These are phyloP conservation scores for Yamadazyma epiphylla DNA, from an alignment of 1,139 yeast genomes.

Conservation along the genomic window DNA sequence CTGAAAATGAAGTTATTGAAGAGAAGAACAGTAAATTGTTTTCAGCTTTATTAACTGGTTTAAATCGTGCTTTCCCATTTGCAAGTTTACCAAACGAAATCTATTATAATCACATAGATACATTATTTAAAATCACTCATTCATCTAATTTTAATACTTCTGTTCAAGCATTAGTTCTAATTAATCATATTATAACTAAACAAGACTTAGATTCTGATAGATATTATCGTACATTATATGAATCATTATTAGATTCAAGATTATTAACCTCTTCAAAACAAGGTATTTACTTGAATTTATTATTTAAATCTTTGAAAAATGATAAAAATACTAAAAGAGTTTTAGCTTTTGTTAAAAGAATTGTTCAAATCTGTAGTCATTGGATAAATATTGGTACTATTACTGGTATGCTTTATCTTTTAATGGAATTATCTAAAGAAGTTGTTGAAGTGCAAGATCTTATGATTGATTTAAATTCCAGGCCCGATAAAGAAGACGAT, in stretches of 20 bases:
- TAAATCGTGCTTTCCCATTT: constrained; percentile 95
- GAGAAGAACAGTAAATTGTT: constrained; percentile 84
- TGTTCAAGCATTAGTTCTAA: constrained; percentile 83
- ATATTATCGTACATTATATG: constrained; percentile 85
- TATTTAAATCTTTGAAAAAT: constrained; percentile 77
- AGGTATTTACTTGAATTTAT: constrained; percentile 80
- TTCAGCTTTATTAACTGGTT: constrained; percentile 89
- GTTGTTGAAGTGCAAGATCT: constrained; percentile 41
- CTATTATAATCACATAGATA: constrained; percentile 75
- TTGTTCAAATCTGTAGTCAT: constrained; percentile 76
- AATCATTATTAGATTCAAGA: constrained; percentile 82
- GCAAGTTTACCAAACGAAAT: constrained; percentile 70
- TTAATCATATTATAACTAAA: constrained; percentile 66
- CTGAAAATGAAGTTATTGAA: constrained; percentile 69
- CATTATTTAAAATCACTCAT: constrained; percentile 86
- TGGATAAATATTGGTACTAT: constrained; percentile 90
- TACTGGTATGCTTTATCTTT: constrained; percentile 81
- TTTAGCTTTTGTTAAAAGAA: constrained; percentile 87
- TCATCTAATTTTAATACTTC: constrained; percentile 93
- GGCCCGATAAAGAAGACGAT: constrained; percentile 28
- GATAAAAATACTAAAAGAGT: constrained; percentile 67
- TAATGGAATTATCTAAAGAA: constrained; percentile 56
- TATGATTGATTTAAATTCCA: constrained; percentile 37
- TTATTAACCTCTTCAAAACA: constrained; percentile 81
- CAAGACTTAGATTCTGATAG: constrained; percentile 66